Evolutionary conservation across 2,329 filamentous ascomycete genomes (phyloP).

Genomic region (Drechslerella dactyloides): DNA sequence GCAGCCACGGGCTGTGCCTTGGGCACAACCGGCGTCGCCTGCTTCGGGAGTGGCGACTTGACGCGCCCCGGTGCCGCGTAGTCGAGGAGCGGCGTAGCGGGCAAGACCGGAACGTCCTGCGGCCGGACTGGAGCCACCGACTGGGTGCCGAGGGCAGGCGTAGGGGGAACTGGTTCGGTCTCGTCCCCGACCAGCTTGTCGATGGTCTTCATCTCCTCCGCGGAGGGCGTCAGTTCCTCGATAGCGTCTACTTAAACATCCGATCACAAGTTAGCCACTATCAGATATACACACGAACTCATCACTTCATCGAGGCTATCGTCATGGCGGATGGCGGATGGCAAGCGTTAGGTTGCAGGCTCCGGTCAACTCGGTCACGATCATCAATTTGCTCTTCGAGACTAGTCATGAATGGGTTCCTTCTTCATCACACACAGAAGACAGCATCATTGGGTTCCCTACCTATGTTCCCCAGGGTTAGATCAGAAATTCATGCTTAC

Average conservation of each 20-base stretch:
- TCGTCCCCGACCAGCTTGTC: conserved; percentile 45
- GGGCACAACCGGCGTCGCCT: conserved; percentile 19
- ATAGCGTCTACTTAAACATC: conserved; percentile 35
- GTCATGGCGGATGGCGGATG: conserved; percentile 5
- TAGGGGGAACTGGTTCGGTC: conserved; percentile 32
- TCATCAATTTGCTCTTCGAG: conserved; percentile 22
- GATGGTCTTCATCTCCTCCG: conserved; percentile 39
- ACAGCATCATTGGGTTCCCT: conserved; percentile 48
- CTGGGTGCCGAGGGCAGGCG: conserved; percentile 13
- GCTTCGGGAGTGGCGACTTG: conserved; percentile 32
- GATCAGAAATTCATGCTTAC: conserved; percentile 50
- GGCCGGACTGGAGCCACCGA: conserved; percentile 23
- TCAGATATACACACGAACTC: conserved; percentile 12
- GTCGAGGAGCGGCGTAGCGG: conserved; percentile 35
- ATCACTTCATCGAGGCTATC: conserved; percentile 12
- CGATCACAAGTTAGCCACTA: conserved; percentile 29
- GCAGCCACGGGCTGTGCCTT: conserved; percentile 29
- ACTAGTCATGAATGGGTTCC: conserved; percentile 15
- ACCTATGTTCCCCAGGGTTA: conserved; percentile 46
- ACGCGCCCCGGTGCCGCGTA: conserved; percentile 27
- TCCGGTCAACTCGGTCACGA: conserved; percentile 27
- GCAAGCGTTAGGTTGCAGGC: conserved; percentile 12
- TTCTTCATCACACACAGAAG: conserved; percentile 36
- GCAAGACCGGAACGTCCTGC: conserved; percentile 42
- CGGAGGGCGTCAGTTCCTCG: conserved; percentile 42